Conservation (phyloP, 139 green algal genomes). For the Trebouxia sp. region DNA sequence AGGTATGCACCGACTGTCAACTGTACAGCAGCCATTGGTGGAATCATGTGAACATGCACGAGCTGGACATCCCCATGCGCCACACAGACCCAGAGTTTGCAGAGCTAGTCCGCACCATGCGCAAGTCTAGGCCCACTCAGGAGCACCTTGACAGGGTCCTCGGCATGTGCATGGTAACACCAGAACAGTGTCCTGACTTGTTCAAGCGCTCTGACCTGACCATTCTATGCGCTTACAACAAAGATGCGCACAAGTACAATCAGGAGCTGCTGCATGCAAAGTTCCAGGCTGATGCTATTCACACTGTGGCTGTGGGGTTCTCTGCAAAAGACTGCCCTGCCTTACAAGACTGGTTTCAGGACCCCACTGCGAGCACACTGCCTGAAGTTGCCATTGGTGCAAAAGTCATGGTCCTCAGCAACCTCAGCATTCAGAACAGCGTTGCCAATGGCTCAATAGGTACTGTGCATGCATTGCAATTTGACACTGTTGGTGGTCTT, state of each 20-base stretch:
- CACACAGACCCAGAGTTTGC: not conserved
- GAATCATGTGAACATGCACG: not conserved
- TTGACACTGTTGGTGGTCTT: too few relatives aligned
- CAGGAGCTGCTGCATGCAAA: not conserved
- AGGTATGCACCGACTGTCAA: not conserved
- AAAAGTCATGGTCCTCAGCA: not conserved
- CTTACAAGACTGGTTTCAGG: not conserved
- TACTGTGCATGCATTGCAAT: not conserved
- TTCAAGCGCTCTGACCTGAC: not conserved
- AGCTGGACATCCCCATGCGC: not conserved
- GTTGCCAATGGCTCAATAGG: not conserved
- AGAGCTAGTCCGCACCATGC: not conserved
- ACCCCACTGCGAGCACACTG: not conserved
- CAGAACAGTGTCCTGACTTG: not conserved
- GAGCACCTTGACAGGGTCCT: not conserved
- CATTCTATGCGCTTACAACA: not conserved
- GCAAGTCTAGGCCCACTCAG: not conserved
- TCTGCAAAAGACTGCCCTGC: conserved; percentile 22
- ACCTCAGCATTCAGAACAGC: not conserved
- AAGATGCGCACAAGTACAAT: not conserved
- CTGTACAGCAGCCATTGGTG: not conserved
- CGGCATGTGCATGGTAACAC: not conserved
- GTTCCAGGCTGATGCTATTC: not conserved
- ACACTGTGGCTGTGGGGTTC: not conserved
- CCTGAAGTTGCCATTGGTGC: not conserved